These are phyloP conservation scores for Elongisporangium anandrum DNA, from an alignment of 352 stramenopile species.

Conservation along the genomic window DNA sequence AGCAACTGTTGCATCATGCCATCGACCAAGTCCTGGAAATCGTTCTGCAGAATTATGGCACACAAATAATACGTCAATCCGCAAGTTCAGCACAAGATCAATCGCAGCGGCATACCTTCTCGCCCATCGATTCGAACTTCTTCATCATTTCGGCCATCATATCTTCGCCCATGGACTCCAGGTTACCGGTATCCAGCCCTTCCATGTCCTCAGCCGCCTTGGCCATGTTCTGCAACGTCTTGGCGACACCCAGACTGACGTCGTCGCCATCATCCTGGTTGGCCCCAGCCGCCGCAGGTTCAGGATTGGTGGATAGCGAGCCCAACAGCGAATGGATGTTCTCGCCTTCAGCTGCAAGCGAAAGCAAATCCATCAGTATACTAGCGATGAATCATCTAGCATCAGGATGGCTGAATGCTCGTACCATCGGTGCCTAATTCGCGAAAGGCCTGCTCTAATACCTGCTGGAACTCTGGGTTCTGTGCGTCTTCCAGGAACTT, in stretches of 20 bases:
- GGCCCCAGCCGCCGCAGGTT: slow-evolving; percentile 2
- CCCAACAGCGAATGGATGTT: slow-evolving; percentile 73
- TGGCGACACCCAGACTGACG: slow-evolving; percentile 76
- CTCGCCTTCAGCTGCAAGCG: slow-evolving; percentile 35
- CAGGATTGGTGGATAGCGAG: slow-evolving; percentile 32
- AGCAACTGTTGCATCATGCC: slow-evolving; percentile 98
- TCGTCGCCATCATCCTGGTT: slow-evolving; percentile 63
- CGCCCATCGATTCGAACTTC: slow-evolving; percentile 93
- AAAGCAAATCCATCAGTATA: slow-evolving; percentile 5
- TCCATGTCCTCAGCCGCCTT: slow-evolving; percentile 87
- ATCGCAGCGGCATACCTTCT: slow-evolving; percentile 67
- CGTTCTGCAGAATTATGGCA: slow-evolving; percentile 34
- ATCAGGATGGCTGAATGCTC: background rate
- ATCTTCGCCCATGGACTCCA: slow-evolving; percentile 91
- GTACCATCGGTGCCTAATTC: slow-evolving; percentile 68
- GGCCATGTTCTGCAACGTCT: slow-evolving; percentile 88
- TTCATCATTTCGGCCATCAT: slow-evolving; percentile 97
- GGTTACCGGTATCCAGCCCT: slow-evolving; percentile 67
- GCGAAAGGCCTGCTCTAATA: slow-evolving; percentile 84
- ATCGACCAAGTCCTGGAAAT: slow-evolving; percentile 94
- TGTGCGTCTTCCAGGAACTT: slow-evolving; percentile 85
- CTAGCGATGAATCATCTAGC: background rate
- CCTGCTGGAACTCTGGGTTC: slow-evolving; percentile 84
- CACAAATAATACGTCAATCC: background rate
- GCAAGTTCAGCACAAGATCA: background rate